Percentiles rank a stretch among this genome's conserved stretches.
Evolutionary conservation across 768 basidiomycete species (phyloP).

Genomic region (Boletus tylopilopsis): DNA sequence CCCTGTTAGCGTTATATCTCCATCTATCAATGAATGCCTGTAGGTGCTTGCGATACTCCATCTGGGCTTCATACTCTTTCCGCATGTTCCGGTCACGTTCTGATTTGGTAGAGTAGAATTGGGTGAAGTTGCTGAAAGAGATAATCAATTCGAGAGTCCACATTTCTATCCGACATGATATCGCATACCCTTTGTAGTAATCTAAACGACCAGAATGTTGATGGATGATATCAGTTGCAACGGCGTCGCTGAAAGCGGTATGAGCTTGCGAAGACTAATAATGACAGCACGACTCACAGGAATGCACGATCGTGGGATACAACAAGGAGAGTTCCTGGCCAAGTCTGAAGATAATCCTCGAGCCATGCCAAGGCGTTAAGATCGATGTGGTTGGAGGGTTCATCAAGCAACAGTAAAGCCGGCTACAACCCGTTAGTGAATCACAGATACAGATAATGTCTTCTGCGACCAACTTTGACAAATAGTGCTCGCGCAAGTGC

Average conservation of each 20-base stretch:
- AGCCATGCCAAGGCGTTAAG: constrained; percentile 96
- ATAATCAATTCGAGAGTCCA: constrained; percentile 4
- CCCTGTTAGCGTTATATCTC: constrained; percentile 96
- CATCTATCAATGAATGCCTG: constrained; percentile 98
- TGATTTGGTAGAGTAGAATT: constrained; percentile 98
- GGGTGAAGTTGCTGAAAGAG: constrained; percentile 80
- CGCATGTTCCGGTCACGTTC: constrained; percentile 88
- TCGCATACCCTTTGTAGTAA: constrained; percentile 88
- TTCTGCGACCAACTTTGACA: constrained; percentile 61
- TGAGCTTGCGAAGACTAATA: neutral
- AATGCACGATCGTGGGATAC: constrained; percentile 99
- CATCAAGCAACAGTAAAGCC: constrained; percentile 77
- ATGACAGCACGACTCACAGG: constrained; percentile 47
- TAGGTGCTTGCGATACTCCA: constrained; percentile 91
- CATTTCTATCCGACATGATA: neutral
- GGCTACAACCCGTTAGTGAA: constrained; percentile 40
- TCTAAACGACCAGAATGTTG: constrained; percentile 90
- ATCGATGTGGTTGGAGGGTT: constrained; percentile 97
- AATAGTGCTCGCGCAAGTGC: constrained; percentile 94
- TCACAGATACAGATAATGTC: neutral
- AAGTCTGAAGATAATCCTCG: constrained; percentile 95
- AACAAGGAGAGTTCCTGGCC: constrained; percentile 87
- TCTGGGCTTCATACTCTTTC: constrained; percentile 95
- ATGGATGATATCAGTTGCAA: constrained; percentile 98
- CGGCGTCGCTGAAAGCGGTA: constrained; percentile 62